Base-by-base conservation (phyloP, 1,139 yeast genomes). In the Hansenula sp. region DNA sequence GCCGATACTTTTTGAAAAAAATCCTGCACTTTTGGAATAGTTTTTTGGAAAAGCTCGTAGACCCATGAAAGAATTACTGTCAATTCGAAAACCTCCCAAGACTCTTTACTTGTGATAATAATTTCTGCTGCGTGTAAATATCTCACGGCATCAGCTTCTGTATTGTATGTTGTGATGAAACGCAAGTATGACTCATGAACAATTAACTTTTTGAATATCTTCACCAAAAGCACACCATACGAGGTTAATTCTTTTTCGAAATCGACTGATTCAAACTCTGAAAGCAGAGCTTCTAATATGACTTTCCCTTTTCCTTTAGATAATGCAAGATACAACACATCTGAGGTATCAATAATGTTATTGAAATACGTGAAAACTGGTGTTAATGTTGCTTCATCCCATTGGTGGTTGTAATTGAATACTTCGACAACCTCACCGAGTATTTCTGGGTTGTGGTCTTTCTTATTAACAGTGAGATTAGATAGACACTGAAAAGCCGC, bases 11-110 rank as follows among this genome's bases (percentile, higher is more conserved):
- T 54, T 8, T 50, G 43, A 45, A 68, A 65, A 41, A 57, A 61
- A 2, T 42, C 38, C n/a, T 53, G 52, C 3, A 60, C 48, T 25
- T 53, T 50, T 0, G 40, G 28, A 3, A 56, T 42, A 0, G 60
- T 42, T 5, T 52, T 45, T 33, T 62, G 61, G 47, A 71, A 74
- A 34, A 74, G 54, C 24, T 72, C 74, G 47, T 66, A 66, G 16
- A 68, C 59, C 89, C 90, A 83, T 0, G 79, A 66, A 43, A 82
- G 62, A 13, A 83, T 65, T 2, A 73, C 74, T 0, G 77, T 71
- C 11, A 79, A 53, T 47, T 80, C 70, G 41, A 68, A 69, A 40
- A 74, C 74, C 44, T 72, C 69, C 86, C 87, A 82, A 27, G 65
- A 66, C 10, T 71, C 75, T 43, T 65, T 72, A 34, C 78, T 72